Base-by-base conservation (phyloP, 352 stramenopile species). In the Phytophthora foliorum region DNA sequence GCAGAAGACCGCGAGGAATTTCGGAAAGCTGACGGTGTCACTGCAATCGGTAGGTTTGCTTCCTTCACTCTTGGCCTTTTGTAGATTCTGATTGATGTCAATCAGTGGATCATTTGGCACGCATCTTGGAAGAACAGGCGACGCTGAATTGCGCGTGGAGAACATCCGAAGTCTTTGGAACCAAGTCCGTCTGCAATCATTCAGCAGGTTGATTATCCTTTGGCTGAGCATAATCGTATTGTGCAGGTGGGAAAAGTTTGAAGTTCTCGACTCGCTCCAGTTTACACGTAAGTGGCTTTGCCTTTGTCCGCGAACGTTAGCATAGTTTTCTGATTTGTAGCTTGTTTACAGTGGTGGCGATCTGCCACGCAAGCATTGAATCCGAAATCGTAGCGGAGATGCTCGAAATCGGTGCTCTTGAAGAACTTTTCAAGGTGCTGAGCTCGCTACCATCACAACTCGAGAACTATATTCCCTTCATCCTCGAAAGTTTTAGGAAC, bases 351-450 rank as follows among this genome's bases (percentile, higher is more conserved):
- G 74, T 92, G 17, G 68, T 92, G 13, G 80, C 74, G 2, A 53
- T 93, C 7, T 87, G 75, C 22, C 86, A 94, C 32, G 80, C 72
- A 0, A 81, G 78, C n/a, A 75, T 94, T 38, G 84, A 92, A 29
- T 63, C 67, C 0, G 65, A 67, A 4, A 88, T 92, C 21, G 81
- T 74, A 13, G 24, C 25, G 0, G 67, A 89, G 32, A 76, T 89
- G 56, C 66, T 78, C 46, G 74, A 88, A 8, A 50, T 88, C 0
- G 68, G 67, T 7, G 60, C 64, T 1, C 6, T 74, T 1, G 45
- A 73, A 2, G 51, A 73, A 8, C 54, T 94, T 4, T 75, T 78
- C 57, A 51, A 78, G 16, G 7, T 81, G 1, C 57, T 79, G 11
- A 59, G 46, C 38, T 69, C 57, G 5, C 27, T 83, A 0, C 77